These are phyloP conservation scores for Fulvia fulva DNA, from an alignment of 2,329 filamentous ascomycete genomes.

Conservation along the genomic window DNA sequence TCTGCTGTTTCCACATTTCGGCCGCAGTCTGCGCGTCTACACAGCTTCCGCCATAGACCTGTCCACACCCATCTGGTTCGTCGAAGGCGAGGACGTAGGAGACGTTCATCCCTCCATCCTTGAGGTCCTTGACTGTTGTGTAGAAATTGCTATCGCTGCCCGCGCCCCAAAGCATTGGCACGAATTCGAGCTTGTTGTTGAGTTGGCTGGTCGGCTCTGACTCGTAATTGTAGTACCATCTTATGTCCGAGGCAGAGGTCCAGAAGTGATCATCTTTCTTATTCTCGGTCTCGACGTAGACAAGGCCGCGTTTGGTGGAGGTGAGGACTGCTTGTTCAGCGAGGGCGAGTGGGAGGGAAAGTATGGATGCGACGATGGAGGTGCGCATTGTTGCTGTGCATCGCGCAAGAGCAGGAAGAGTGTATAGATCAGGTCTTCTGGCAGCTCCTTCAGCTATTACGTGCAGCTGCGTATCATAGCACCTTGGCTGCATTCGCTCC, in stretches of 20 bases:
- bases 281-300: conserved; percentile 58
- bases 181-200: conserved; percentile 61
- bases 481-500: background rate
- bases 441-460: background rate
- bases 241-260: conserved; percentile 57
- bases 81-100: conserved; percentile 72
- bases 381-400: conserved; percentile 9
- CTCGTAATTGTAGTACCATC: conserved; percentile 84
- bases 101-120: conserved; percentile 55
- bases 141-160: conserved; percentile 58
- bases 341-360: conserved; percentile 12
- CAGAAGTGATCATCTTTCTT: conserved; percentile 64
- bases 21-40: conserved; percentile 60
- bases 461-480: background rate
- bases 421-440: background rate
- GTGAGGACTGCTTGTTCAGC: conserved; percentile 22
- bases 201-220: conserved; percentile 43
- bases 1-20: conserved; percentile 64
- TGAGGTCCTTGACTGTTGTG: conserved; percentile 53
- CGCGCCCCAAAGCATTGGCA: conserved; percentile 76
- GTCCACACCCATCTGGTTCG: conserved; percentile 62
- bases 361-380: conserved; percentile 2
- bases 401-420: background rate
- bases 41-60: conserved; percentile 57
- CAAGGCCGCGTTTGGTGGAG: conserved; percentile 67